Base-by-base conservation (phyloP, 345 rosid species). In the Durio zibethinus region DNA sequence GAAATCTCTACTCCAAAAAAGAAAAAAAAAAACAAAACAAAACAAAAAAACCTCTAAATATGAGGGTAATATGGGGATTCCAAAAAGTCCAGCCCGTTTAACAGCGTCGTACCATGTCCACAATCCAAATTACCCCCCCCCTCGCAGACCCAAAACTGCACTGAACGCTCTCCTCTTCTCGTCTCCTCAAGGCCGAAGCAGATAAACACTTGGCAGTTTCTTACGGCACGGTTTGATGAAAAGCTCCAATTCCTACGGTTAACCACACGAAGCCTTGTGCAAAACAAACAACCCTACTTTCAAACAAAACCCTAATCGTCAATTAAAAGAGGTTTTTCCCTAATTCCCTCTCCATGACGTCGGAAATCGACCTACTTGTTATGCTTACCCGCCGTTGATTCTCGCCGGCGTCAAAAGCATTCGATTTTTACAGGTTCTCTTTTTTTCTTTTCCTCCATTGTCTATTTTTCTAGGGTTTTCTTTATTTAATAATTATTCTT, bases 311-410 rank as follows among this genome's bases (percentile, higher is more conserved):
- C 74, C 57, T 48, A 48, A 48, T 70, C 74, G 14, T 53, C 74
- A 70, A 70, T 21, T 42, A 67, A 23, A 67, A 11, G 4, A 21
- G 33, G 23, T 69, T 70, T 70, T 69, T 10, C 82, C 78, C 84
- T 66, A 82, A 79, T 79, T 79, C 67, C 60, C 25, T 61, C 73
- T 47, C 60, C 77, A 78, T 78, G 77, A 25, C 27, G 14, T 21
- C 18, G 15, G 52, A 47, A 56, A 25, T 45, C 14, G 36, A 23
- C 35, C 36, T n/a, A 72, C 75, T 5, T 12, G 14, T 14, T 76
- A 7, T 31, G 12, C 69, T 72, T 64, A 4, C 36, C 43, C 25
- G 25, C 67, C 62, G 66, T 18, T 79, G 76, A 82, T 80, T 75
- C 40, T 71, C 12, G 5, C 70, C 23, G 45, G 27, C 65, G 35